Base-by-base conservation (phyloP, 805 yeast species). In the Wickerhamomyces rabaulensis region DNA sequence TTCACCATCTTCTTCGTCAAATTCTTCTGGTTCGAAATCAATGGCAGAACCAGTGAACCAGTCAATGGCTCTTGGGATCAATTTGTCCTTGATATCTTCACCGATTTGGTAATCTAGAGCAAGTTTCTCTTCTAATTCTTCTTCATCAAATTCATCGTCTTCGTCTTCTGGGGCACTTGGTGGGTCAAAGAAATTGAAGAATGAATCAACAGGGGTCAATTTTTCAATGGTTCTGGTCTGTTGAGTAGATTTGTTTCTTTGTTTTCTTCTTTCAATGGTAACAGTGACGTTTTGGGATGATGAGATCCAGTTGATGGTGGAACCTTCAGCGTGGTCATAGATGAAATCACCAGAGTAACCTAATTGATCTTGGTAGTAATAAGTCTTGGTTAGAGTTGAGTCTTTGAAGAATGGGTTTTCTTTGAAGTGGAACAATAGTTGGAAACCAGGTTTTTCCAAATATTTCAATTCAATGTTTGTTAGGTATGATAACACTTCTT, bases 31-130 rank as follows among this genome's bases (percentile, higher is more conserved):
- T 9, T 76, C 89, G 13, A 78, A 79, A 47, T 87, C 95, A 49
- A 92, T 76, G 21, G 99, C 99, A 54, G 89, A 89, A 41, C 99
- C 99, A 9, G 99, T 92, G 67, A 90, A 94, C 98, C 99, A 94
- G 66, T 92, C 98, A 60, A 94, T 79, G 44, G 98, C 98, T 64
- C 97, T 82, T 52, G 98, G 97, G 52, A 94, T 84, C 63, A 94
- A 78, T 67, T 94, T 87, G 67, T 94, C 98, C 74, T 94, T 94
- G 65, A 94, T 80, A 61, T 91, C 91, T 69, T 94, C 99, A 52
- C 98, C 99, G 52, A 94, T 75, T 63, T 90, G 94, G 72, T 94
- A 94, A 70, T 94, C 99, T 58, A 87, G 73, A 58, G 90, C 97
- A 60, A 94, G 76, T 63, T 88, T 79, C 48, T 80, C 84, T 66